These are phyloP conservation scores for Chlorella sorokiniana DNA, from an alignment of 139 green algal genomes.

Conservation along the genomic window DNA sequence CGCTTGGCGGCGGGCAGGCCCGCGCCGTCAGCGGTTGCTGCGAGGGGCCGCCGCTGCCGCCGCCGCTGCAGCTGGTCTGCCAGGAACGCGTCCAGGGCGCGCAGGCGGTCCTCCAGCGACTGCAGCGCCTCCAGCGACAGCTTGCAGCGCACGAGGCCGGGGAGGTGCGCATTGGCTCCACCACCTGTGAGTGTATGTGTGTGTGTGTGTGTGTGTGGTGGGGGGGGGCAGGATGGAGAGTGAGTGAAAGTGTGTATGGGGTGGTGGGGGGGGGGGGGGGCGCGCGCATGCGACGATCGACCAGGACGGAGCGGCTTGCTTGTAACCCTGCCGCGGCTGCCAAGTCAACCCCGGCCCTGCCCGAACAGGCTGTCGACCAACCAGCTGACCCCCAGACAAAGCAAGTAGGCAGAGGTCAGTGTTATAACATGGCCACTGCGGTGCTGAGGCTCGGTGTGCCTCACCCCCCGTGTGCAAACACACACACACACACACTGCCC, in stretches of 20 bases:
- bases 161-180: not conserved
- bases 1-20: conserved; percentile 60
- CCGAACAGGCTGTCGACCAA: too few species aligned
- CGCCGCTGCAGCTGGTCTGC: conserved; percentile 43
- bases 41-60: not conserved
- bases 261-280: not conserved
- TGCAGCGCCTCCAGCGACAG: conserved; percentile 37
- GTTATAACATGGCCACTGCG: too few species aligned
- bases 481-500: too few species aligned
- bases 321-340: too few species aligned
- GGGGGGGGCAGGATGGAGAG: not conserved
- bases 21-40: not conserved
- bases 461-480: too few species aligned
- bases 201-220: not conserved
- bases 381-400: too few species aligned
- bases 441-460: too few species aligned
- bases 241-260: not conserved
- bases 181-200: not conserved
- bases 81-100: conserved; percentile 66
- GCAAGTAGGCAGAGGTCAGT: too few species aligned
- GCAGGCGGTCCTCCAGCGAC: conserved; percentile 62
- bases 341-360: too few species aligned
- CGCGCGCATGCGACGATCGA: too few species aligned
- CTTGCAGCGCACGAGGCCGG: not conserved
- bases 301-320: too few species aligned